A percentile compares a stretch with the other conserved stretches of the same genome.
Conservation (phyloP, 768 basidiomycete species). For the Tricholoma matsutake region DNA sequence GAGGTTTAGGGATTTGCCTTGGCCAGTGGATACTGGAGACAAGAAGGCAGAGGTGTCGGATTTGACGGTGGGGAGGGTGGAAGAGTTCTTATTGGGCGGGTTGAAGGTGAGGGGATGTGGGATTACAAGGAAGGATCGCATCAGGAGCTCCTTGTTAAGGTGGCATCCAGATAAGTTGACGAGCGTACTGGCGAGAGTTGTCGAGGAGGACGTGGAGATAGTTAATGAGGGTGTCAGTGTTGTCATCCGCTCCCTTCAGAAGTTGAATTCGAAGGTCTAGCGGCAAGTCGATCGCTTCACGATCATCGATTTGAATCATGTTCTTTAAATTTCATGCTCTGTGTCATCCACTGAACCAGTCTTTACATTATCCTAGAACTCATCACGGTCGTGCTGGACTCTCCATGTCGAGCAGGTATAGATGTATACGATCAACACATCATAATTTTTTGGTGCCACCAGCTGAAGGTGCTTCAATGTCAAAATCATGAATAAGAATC, state of each 20-base stretch:
- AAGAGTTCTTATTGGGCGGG: constrained; percentile 49
- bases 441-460: too few relatives aligned
- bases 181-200: constrained; percentile 38
- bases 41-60: constrained; percentile 21
- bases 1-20: constrained; percentile 56
- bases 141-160: constrained; percentile 58
- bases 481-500: too few relatives aligned
- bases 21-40: constrained; percentile 43
- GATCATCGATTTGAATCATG: not conserved
- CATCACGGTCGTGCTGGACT: too few relatives aligned
- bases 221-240: constrained; percentile 45
- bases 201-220: constrained; percentile 39
- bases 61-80: constrained; percentile 38
- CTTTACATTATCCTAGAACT: not conserved
- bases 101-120: constrained; percentile 39
- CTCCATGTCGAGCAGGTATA: too few relatives aligned
- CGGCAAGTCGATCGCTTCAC: too few relatives aligned
- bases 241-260: constrained; percentile 36
- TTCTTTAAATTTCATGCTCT: not conserved
- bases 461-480: too few relatives aligned
- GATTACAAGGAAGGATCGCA: constrained; percentile 46
- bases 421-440: too few relatives aligned
- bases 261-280: constrained; percentile 21
- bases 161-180: constrained; percentile 71
- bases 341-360: not conserved